These are phyloP conservation scores for Penicillium paxilli DNA, from an alignment of 495 filamentous ascomycete genomes.

Conservation along the genomic window DNA sequence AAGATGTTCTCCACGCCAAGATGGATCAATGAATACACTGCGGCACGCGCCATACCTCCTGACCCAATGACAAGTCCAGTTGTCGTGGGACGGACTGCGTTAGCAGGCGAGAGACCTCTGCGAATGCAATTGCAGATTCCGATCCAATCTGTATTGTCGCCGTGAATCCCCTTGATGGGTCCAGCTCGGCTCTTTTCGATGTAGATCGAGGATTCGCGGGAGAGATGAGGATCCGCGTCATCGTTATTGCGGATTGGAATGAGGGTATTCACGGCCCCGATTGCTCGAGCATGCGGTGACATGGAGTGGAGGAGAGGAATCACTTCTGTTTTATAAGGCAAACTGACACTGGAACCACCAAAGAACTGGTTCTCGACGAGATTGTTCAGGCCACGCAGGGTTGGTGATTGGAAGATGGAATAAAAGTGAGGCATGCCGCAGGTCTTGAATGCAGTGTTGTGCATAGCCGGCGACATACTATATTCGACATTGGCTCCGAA, in stretches of 20 bases:
- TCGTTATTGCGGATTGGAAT: constrained; percentile 65
- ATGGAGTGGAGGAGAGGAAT: constrained; percentile 67
- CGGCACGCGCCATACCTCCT: constrained; percentile 77
- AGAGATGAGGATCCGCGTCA: constrained; percentile 38
- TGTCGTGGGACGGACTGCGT: constrained; percentile 67
- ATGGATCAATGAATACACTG: constrained; percentile 77
- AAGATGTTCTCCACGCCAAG: constrained; percentile 75
- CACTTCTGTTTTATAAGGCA: constrained; percentile 74
- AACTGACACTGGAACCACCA: constrained; percentile 70
- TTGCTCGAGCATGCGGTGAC: constrained; percentile 71
- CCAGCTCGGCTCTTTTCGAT: constrained; percentile 64
- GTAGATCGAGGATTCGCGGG: constrained; percentile 42
- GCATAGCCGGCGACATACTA: constrained; percentile 56
- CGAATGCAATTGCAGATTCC: constrained; percentile 70
- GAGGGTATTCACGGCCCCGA: constrained; percentile 77
- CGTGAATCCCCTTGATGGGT: constrained; percentile 63
- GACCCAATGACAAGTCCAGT: constrained; percentile 74
- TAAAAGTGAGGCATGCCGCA: constrained; percentile 74
- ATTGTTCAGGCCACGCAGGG: constrained; percentile 63
- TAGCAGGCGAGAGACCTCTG: constrained; percentile 72
- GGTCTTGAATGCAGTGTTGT: constrained; percentile 68
- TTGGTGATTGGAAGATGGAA: constrained; percentile 63
- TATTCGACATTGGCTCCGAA: constrained; percentile 47
- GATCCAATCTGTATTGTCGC: constrained; percentile 84
- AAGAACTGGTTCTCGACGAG: constrained; percentile 65